A percentile compares a stretch with the other conserved stretches of the same genome.
These are phyloP conservation scores for Rhizoclosmatium sp. DNA, from an alignment of 192 early-diverging fungal species.

Conservation along the genomic window DNA sequence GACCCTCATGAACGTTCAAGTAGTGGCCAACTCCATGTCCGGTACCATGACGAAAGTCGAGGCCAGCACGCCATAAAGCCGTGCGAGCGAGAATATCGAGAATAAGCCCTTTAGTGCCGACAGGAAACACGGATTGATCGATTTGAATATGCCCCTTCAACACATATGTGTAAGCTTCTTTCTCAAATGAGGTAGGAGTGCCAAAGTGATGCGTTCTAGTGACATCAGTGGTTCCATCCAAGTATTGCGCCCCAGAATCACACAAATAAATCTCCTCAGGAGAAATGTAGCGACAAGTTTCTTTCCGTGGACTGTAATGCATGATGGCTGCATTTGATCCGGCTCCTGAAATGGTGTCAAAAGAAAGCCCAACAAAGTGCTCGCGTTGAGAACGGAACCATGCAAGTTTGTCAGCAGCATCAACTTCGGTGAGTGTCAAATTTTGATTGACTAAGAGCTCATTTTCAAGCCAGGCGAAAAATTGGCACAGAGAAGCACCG, in stretches of 20 bases:
- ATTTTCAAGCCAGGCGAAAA: conserved; percentile 95
- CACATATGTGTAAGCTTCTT: conserved; percentile 95
- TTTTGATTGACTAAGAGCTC: conserved; percentile 78
- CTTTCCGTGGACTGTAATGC: conserved; percentile 92
- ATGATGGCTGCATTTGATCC: conserved; percentile 98
- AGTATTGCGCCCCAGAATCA: conserved; percentile 97
- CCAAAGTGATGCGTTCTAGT: conserved; percentile 95
- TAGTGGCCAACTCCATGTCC: conserved; percentile 97
- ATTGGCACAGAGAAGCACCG: conserved; percentile 77
- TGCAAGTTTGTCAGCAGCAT: conserved; percentile 86
- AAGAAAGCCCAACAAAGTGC: conserved; percentile 91
- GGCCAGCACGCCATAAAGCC: conserved; percentile 89
- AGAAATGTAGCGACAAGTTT: conserved; percentile 77
- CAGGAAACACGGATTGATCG: conserved; percentile 88
- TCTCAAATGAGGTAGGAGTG: conserved; percentile 83
- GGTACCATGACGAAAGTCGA: conserved; percentile 97
- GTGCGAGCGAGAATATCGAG: conserved; percentile 88
- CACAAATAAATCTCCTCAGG: conserved; percentile 85
- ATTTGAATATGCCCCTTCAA: conserved; percentile 97
- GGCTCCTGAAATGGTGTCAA: conserved; percentile 94
- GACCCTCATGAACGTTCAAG: conserved; percentile 94
- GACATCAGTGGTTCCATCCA: conserved; percentile 95
- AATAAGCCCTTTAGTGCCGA: conserved; percentile 77
- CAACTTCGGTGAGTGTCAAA: conserved; percentile 77
- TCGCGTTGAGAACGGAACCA: conserved; percentile 74